phyloP scores from a whole-genome alignment of 192 early-diverging fungal species.

The Chytriomyces sp. region DNA sequence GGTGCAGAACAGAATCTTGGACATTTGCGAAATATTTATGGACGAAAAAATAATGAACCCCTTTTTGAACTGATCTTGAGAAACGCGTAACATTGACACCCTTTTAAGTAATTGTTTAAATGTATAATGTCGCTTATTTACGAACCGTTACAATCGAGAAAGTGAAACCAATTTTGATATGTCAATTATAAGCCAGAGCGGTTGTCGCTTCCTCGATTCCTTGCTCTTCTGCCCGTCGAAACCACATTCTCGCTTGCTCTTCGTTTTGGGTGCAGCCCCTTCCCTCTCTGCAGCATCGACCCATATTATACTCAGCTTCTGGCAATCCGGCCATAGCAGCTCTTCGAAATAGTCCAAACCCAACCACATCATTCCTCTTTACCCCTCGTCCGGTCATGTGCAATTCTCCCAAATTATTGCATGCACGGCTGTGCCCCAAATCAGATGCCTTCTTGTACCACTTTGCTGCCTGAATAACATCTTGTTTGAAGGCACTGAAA shows the following conservation, averaged over 20 bases:
- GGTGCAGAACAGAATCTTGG: conserved; percentile 23
- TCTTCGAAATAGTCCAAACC: conserved; percentile 33
- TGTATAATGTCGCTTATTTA: too few species aligned
- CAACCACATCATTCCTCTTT: conserved; percentile 26
- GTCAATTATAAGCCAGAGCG: conserved; percentile 6
- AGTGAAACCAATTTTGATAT: too few species aligned
- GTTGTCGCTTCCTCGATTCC: conserved; percentile 39
- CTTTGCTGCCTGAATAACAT: conserved; percentile 30
- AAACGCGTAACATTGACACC: too few species aligned
- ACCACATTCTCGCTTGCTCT: conserved; percentile 40
- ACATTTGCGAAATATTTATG: conserved; percentile 1
- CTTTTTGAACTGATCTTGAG: too few species aligned
- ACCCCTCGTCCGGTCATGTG: conserved; percentile 40
- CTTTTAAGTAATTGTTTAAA: too few species aligned
- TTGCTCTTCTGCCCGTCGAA: conserved; percentile 30
- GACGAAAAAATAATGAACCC: too few species aligned
- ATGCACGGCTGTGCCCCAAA: conserved; percentile 28
- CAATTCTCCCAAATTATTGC: conserved; percentile 37
- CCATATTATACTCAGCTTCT: conserved; percentile 41
- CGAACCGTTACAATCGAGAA: too few species aligned
- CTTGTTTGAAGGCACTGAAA: conserved; percentile 37
- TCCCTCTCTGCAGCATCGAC: conserved; percentile 38
- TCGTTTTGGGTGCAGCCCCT: conserved; percentile 33
- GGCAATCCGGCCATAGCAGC: conserved; percentile 39
- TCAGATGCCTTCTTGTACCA: conserved; percentile 40